Evolutionary conservation across 768 basidiomycete genomes (phyloP), one percentile per base, ranked within the genome.

Genomic region (Termitomyces sp.): DNA sequence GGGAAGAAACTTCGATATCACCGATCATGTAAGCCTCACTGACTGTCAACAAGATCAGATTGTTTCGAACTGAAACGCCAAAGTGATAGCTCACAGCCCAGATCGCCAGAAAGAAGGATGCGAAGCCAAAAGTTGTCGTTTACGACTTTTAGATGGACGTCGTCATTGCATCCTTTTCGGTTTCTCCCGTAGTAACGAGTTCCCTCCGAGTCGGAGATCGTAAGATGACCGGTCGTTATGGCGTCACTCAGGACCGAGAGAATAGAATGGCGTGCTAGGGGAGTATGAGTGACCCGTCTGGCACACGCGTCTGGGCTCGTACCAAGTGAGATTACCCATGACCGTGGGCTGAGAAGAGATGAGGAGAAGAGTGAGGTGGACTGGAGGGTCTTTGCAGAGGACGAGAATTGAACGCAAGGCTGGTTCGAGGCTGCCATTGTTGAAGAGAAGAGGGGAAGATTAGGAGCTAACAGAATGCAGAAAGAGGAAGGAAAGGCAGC

Each of bases 1-100:
- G 80, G 63, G 76, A 77, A 59, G 77, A 78, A 7, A 86, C 83
- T 63, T 86, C 75, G 36, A 87, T 74, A 59, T 87, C 86, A 54
- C 85, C 86, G 68, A 86, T 76, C 86, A 87, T 87, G 69, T 84
- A 87, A 3, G 85, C 86, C 76, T 87, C 86, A 68, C 85, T 86
- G 73, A 87, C 85, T 87, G 63, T 58, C n/a, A 36, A 57, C 57
- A 61, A 58, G 58, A 64, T 60, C 6, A 45, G 16, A 40, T 64
- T 61, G 53, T 55, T 45, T 58, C 51, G 22, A 53, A 30, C 49
- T n/a, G 47, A 47, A 42, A 45, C 32, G 10, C 35, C 28, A 42
- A 49, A 58, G 33, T 58, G 35, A 24, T 33, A 38, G 64, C 83
- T 77, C 73, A 86, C 85, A 87, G 61, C 85, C 85, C 53, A 87